These are phyloP conservation scores for Sequoia sempervirens DNA, from an alignment of 75 land plant species.

Conservation along the genomic window DNA sequence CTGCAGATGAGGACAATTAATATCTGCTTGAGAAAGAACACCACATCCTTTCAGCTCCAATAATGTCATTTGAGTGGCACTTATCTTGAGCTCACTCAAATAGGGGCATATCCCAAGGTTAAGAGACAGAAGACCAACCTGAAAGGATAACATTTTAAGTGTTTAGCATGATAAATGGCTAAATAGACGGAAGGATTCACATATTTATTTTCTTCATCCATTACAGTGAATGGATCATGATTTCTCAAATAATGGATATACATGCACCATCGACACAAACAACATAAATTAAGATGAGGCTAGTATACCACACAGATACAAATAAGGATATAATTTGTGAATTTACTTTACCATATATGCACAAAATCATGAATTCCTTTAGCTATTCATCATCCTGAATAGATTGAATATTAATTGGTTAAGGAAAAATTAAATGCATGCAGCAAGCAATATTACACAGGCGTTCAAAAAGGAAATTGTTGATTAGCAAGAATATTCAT, in stretches of 20 bases:
- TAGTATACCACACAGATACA: not conserved
- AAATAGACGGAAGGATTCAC: not conserved
- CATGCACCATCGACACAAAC: not conserved
- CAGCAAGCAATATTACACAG: not conserved
- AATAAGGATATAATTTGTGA: not conserved
- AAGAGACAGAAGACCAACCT: conserved; percentile 86
- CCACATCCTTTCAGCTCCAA: conserved; percentile 97
- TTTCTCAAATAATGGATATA: not conserved
- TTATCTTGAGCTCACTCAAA: conserved; percentile 53
- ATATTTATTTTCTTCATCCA: not conserved
- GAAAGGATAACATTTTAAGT: not conserved
- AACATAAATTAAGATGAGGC: not conserved
- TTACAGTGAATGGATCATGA: not conserved
- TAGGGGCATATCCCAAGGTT: conserved; percentile 98
- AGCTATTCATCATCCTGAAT: not conserved
- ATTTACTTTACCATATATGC: not conserved
- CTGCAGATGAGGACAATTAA: conserved; percentile 68
- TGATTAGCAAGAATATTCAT: not conserved
- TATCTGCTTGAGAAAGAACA: conserved; percentile 62
- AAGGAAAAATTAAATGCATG: not conserved
- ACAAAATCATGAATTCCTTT: not conserved
- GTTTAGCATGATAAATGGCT: not conserved
- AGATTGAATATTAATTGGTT: not conserved
- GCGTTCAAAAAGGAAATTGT: not conserved
- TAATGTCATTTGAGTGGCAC: conserved; percentile 63